Conservation (phyloP, 2,329 filamentous ascomycete genomes). For the Emmonsiellopsis sp. region DNA sequence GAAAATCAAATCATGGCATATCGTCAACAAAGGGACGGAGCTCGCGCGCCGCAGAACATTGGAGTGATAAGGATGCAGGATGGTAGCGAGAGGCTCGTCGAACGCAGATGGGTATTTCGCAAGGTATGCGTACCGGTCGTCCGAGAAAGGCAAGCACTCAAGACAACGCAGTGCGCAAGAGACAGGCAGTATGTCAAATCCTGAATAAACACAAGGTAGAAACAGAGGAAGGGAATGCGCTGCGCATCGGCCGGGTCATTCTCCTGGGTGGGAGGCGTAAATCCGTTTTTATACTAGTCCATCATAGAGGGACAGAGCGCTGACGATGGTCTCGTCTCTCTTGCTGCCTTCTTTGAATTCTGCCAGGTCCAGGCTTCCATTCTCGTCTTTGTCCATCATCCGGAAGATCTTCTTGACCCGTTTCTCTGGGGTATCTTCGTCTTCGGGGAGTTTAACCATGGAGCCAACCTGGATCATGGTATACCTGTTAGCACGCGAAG, state of each 20-base stretch:
- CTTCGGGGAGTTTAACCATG: constrained; percentile 97
- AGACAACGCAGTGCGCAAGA: too few relatives aligned
- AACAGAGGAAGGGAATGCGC: too few relatives aligned
- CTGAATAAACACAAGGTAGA: too few relatives aligned
- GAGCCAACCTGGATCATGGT: constrained; percentile 69
- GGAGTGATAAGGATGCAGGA: too few relatives aligned
- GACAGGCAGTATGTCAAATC: too few relatives aligned
- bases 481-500: not conserved
- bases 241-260: too few relatives aligned
- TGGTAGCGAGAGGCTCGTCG: not conserved
- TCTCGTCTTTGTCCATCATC: constrained; percentile 99
- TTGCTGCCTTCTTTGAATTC: constrained; percentile 99
- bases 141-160: too few relatives aligned
- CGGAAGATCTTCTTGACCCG: constrained; percentile 95
- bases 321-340: constrained; percentile 97
- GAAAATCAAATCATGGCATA: not conserved
- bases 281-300: constrained; percentile 62
- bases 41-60: too few relatives aligned
- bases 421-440: constrained; percentile 98
- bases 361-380: constrained; percentile 89
- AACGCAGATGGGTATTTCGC: too few relatives aligned
- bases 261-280: not conserved
- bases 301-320: constrained; percentile 90
- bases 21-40: not conserved
- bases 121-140: too few relatives aligned